Evolutionary conservation across 108 stramenopile species (phyloP), one percentile per base, ranked within the genome.

Genomic region (Skeletonema marinoi): DNA sequence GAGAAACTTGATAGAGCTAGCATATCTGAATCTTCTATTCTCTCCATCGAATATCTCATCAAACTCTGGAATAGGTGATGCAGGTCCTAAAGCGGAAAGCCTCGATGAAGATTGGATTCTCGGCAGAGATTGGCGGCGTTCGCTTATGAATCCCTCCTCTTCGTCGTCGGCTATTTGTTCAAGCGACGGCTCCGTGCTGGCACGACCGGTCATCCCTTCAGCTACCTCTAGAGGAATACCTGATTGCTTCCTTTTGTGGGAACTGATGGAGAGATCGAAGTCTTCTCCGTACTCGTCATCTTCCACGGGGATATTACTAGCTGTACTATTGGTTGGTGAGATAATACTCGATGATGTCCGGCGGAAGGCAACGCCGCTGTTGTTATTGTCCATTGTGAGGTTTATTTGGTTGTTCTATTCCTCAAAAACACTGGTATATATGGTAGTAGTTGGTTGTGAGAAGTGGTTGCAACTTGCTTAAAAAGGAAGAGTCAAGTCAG

Each of bases 231-330:
- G 39, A 13, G 77, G 77, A n/a, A 78, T 51, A 2, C 63, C 70
- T 2, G 68, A 70, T 9, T 36, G 36, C 70, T 78, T 78, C n/a
- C 64, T 21, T 36, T 78, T 78, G 64, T 78, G 77, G 3, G 32
- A 42, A 38, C 76, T 77, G 25, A 61, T 60, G 58, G 54, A 59
- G 0, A 69, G 33, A 13, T 58, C 68, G 19, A 61, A 32, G 30
- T 70, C 68, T 56, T 56, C 54, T 4, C 76, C 76, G 6, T 63
- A 63, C 1, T 78, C 64, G 29, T 78, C 70, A 59, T 78, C 77
- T 62, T 62, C 77, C 16, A 71, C 54, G 35, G 76, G 76, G 48
- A 77, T 77, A 30, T 56, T 56, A 56, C 54, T 56, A n/a, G 5
- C 6, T 6, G 44, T 16, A n/a, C 16, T n/a, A 46, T 46, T 46